These are phyloP conservation scores for Pseudocercospora fuligena DNA, from an alignment of 2,329 filamentous ascomycete genomes.

Conservation along the genomic window DNA sequence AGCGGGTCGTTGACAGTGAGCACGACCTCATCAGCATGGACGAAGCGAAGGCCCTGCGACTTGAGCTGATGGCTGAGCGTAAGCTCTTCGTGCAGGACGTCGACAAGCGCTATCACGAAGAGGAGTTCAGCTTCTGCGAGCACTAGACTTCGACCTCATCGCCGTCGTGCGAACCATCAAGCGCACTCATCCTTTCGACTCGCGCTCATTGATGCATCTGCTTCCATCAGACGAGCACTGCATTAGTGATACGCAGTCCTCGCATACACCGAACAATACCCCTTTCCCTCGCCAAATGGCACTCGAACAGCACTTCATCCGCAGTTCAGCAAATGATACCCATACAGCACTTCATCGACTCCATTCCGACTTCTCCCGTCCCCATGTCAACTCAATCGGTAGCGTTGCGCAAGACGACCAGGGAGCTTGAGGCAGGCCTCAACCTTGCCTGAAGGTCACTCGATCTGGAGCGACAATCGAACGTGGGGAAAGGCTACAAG, in stretches of 20 bases:
- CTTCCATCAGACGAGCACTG: neutral
- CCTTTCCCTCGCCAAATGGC: too few species aligned
- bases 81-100: slow-evolving; percentile 28
- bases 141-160: slow-evolving; percentile 24
- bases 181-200: neutral
- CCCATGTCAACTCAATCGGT: neutral
- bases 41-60: slow-evolving; percentile 35
- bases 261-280: neutral
- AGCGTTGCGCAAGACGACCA: neutral
- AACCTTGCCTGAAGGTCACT: neutral
- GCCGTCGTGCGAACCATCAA: too few species aligned
- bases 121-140: slow-evolving; percentile 39
- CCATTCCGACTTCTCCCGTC: neutral
- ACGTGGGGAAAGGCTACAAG: neutral
- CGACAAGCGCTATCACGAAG: slow-evolving; percentile 24
- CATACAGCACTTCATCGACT: neutral
- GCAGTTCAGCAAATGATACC: too few species aligned
- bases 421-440: neutral
- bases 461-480: neutral
- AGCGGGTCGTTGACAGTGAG: slow-evolving; percentile 34
- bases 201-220: neutral
- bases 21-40: slow-evolving; percentile 37
- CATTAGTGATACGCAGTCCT: neutral
- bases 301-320: neutral
- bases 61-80: slow-evolving; percentile 41